phyloP scores from a whole-genome alignment of 352 stramenopile species.

The Pythium volutum region DNA sequence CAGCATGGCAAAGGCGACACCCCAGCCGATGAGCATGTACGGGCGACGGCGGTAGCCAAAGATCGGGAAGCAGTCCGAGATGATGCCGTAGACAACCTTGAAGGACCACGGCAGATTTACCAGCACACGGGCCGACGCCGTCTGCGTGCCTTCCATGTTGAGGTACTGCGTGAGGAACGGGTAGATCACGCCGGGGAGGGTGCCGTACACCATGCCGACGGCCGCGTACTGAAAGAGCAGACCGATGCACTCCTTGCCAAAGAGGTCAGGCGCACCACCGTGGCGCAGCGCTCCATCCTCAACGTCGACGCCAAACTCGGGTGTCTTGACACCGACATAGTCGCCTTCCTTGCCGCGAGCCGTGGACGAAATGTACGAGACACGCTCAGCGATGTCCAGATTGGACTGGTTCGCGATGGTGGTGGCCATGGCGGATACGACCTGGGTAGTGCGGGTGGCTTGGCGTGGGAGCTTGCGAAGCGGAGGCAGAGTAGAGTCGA shows the following conservation, averaged over 20 bases:
- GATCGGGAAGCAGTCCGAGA: constrained; percentile 28
- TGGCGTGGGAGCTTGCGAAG: not conserved
- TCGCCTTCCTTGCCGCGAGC: constrained; percentile 13
- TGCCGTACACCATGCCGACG: constrained; percentile 15
- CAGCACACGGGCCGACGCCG: constrained; percentile 20
- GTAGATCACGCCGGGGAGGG: constrained; percentile 28
- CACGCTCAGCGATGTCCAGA: constrained; percentile 19
- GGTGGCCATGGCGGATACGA: not conserved
- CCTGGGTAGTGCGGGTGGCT: not conserved
- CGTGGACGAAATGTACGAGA: constrained; percentile 23
- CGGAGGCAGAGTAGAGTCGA: not conserved
- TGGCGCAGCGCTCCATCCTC: constrained; percentile 27
- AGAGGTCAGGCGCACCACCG: constrained; percentile 22
- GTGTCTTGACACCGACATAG: constrained; percentile 23
- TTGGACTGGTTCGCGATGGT: not conserved
- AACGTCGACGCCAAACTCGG: constrained; percentile 11
- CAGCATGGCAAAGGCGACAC: constrained; percentile 16
- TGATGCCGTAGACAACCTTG: constrained; percentile 32
- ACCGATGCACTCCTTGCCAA: constrained; percentile 23
- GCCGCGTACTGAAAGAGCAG: constrained; percentile 28
- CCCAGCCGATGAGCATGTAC: constrained; percentile 35
- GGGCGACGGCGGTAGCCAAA: constrained; percentile 31
- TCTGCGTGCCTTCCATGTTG: constrained; percentile 27
- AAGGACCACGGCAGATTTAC: constrained; percentile 30
- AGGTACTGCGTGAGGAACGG: constrained; percentile 28